These are phyloP conservation scores for Pythium oligandrum DNA, from an alignment of 352 stramenopile species.

Conservation along the genomic window DNA sequence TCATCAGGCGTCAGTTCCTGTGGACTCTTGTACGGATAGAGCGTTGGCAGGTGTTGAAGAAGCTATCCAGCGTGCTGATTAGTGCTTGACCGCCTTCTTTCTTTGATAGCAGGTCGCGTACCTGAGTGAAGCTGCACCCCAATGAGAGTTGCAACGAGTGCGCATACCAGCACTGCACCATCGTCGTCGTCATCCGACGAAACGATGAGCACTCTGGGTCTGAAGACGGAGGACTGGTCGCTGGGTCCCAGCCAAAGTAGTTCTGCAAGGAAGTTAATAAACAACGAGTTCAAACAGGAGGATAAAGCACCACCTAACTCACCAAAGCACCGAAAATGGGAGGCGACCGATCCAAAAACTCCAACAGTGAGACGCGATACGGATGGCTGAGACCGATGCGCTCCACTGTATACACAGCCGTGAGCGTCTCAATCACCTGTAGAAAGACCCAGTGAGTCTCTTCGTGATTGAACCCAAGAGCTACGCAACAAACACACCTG, in stretches of 20 bases:
- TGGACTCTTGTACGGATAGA: conserved; percentile 85
- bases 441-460: conserved; percentile 6
- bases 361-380: conserved; percentile 57
- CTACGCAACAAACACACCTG: conserved; percentile 21
- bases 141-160: conserved; percentile 50
- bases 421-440: conserved; percentile 50
- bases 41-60: conserved; percentile 57
- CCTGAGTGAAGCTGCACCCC: conserved; percentile 61
- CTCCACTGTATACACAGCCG: conserved; percentile 69
- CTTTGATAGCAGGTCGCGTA: conserved; percentile 8
- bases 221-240: conserved; percentile 24
- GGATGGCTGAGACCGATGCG: conserved; percentile 59
- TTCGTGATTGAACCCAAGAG: background rate
- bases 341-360: conserved; percentile 49
- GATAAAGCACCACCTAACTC: background rate
- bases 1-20: conserved; percentile 50
- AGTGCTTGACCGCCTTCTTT: too few species aligned
- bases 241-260: conserved; percentile 83
- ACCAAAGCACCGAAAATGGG: conserved; percentile 48
- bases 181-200: conserved; percentile 52
- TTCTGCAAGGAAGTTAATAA: conserved; percentile 30
- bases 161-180: conserved; percentile 69
- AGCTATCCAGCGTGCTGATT: conserved; percentile 23
- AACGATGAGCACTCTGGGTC: conserved; percentile 41
- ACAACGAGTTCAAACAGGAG: conserved; percentile 2